Evolutionary conservation across 2,329 filamentous ascomycete genomes (phyloP).

Genomic region (Botrytis cinerea): DNA sequence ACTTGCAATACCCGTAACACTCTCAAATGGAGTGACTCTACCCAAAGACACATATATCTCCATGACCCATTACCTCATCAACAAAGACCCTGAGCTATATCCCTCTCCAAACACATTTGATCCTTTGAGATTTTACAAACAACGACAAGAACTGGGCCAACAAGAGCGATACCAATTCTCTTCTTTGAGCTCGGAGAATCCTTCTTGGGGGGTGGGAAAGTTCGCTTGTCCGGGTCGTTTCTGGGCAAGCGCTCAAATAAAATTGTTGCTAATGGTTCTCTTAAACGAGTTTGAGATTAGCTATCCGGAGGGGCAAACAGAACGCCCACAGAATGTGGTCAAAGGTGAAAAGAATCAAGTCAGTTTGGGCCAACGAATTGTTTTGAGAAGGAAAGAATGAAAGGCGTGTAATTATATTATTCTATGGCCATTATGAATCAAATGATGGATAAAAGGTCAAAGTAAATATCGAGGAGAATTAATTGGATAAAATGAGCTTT

Average conservation of each 20-base stretch:
- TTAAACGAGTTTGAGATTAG: slow-evolving; percentile 4
- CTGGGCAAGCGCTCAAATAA: slow-evolving; percentile 43
- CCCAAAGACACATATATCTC: slow-evolving; percentile 37
- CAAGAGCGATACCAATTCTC: slow-evolving; percentile 40
- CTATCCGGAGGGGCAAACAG: slow-evolving; percentile 60
- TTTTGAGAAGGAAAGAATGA: neutral
- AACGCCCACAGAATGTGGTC: slow-evolving; percentile 54
- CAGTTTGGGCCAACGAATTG: neutral
- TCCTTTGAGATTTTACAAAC: slow-evolving; percentile 33
- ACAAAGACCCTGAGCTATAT: slow-evolving; percentile 7
- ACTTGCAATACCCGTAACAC: slow-evolving; percentile 33
- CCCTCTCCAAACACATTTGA: slow-evolving; percentile 31
- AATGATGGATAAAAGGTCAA: neutral
- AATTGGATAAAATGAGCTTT: neutral
- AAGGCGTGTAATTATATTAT: neutral
- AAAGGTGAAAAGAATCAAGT: slow-evolving; percentile 13
- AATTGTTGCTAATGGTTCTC: slow-evolving; percentile 27
- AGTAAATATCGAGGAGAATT: neutral
- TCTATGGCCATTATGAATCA: neutral
- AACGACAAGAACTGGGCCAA: slow-evolving; percentile 31
- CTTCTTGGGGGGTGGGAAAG: neutral
- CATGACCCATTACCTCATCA: slow-evolving; percentile 8
- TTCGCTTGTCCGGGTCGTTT: slow-evolving; percentile 47
- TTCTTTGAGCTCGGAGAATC: neutral
- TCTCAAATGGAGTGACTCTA: slow-evolving; percentile 41